These are phyloP conservation scores for Ricinus communis DNA, from an alignment of 345 rosid genomes.

Conservation along the genomic window DNA sequence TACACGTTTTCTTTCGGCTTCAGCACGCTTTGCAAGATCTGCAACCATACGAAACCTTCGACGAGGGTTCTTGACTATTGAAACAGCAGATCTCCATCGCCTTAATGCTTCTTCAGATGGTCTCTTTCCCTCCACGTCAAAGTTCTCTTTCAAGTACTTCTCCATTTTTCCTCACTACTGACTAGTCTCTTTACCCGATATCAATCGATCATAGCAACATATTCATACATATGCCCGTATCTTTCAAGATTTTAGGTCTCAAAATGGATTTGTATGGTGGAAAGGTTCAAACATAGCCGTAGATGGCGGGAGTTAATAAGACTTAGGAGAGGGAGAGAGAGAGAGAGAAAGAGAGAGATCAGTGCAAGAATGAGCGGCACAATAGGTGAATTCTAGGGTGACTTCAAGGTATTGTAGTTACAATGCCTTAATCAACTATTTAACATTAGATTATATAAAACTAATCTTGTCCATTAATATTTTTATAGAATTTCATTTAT, in stretches of 20 bases:
- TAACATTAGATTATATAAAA: too few relatives aligned
- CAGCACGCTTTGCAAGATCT: slow-evolving; percentile 33
- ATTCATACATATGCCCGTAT: neutral
- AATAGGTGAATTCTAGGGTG: too few relatives aligned
- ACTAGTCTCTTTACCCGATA: neutral
- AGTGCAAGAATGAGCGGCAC: too few relatives aligned
- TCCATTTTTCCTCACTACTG: slow-evolving; percentile 13
- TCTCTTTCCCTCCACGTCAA: slow-evolving; percentile 25
- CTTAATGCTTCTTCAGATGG: slow-evolving; percentile 30
- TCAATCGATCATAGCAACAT: neutral
- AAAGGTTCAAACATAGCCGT: slow-evolving; percentile 8
- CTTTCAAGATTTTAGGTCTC: too few relatives aligned
- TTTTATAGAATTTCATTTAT: too few relatives aligned
- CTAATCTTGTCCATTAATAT: too few relatives aligned
- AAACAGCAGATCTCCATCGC: slow-evolving; percentile 33
- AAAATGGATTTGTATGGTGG: neutral
- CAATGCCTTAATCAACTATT: too few relatives aligned
- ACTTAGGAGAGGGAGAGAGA: too few relatives aligned
- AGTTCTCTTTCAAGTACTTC: slow-evolving; percentile 34
- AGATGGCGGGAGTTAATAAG: neutral
- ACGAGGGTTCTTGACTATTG: slow-evolving; percentile 36
- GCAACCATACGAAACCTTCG: slow-evolving; percentile 37
- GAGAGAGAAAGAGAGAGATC: too few relatives aligned
- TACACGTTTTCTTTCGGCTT: slow-evolving; percentile 25
- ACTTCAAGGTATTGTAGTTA: too few relatives aligned